phyloP scores from a whole-genome alignment of 2,329 filamentous ascomycete genomes.

The Cercospora citrullina region DNA sequence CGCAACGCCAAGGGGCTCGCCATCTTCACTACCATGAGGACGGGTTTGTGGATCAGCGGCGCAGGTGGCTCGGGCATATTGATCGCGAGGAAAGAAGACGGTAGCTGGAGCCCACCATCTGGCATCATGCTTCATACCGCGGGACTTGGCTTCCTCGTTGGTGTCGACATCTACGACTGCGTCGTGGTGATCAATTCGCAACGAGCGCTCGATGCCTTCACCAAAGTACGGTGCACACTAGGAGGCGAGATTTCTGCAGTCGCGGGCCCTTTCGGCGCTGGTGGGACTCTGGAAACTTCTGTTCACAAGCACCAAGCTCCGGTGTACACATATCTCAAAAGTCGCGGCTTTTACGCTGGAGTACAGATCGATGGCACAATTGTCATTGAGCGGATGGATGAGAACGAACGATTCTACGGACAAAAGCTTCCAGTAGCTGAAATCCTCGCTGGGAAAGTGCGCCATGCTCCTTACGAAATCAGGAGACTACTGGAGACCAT shows the following conservation, averaged over 20 bases:
- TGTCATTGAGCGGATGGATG: slow-evolving; percentile 80
- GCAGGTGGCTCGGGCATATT: slow-evolving; percentile 87
- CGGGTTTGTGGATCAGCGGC: slow-evolving; percentile 86
- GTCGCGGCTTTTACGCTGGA: slow-evolving; percentile 82
- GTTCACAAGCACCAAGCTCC: slow-evolving; percentile 68
- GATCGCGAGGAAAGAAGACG: slow-evolving; percentile 79
- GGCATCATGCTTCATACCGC: slow-evolving; percentile 89
- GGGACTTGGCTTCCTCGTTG: slow-evolving; percentile 83
- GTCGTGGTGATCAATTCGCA: slow-evolving; percentile 89
- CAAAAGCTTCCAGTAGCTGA: slow-evolving; percentile 62
- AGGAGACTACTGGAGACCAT: slow-evolving; percentile 74
- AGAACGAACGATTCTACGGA: slow-evolving; percentile 84
- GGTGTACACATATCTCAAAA: slow-evolving; percentile 85
- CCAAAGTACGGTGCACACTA: slow-evolving; percentile 73
- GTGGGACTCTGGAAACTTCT: slow-evolving; percentile 70
- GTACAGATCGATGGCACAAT: slow-evolving; percentile 85
- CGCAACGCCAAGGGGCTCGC: slow-evolving; percentile 86
- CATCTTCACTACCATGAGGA: slow-evolving; percentile 94
- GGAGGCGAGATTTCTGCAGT: slow-evolving; percentile 77
- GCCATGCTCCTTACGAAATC: slow-evolving; percentile 57
- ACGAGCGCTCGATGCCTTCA: slow-evolving; percentile 80
- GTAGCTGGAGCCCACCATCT: slow-evolving; percentile 87
- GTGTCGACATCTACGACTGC: slow-evolving; percentile 94
- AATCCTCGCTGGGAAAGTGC: slow-evolving; percentile 63
- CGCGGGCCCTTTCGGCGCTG: slow-evolving; percentile 75